Conservation (phyloP, 305 asterid species). For the Solanum hybrid region DNA sequence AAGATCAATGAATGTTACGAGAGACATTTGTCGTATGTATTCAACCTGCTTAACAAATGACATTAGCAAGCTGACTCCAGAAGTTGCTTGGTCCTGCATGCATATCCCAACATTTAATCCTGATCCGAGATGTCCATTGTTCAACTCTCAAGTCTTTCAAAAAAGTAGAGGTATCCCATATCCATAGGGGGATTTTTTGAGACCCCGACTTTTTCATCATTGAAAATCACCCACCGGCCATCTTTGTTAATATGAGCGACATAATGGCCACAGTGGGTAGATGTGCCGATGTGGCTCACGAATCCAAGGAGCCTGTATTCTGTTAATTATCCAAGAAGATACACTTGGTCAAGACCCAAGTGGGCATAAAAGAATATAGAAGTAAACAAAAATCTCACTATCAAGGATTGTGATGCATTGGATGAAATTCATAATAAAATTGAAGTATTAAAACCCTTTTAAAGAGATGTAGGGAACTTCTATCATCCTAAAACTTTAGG, state of each 20-base stretch:
- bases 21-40: neutral
- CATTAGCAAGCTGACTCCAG: neutral
- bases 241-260: constrained; percentile 74
- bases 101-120: neutral
- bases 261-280: constrained; percentile 97
- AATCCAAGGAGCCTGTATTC: constrained; percentile 75
- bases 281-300: constrained; percentile 93
- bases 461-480: neutral
- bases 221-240: constrained; percentile 90
- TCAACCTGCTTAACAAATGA: neutral
- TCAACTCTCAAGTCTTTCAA: constrained; percentile 65
- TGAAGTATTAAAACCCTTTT: neutral
- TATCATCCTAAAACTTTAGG: neutral
- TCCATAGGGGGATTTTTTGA: constrained; percentile 80
- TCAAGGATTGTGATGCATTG: neutral
- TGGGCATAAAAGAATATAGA: neutral
- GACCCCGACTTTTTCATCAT: constrained; percentile 78
- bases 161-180: constrained; percentile 94
- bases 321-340: constrained; percentile 18
- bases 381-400: neutral
- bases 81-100: neutral
- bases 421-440: neutral
- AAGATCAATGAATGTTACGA: no score
- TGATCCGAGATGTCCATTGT: neutral
- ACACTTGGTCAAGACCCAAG: neutral